Percentiles rank a stretch among this genome's conserved stretches.
These are phyloP conservation scores for Coffea humblotiana DNA, from an alignment of 305 asterid genomes.

Conservation along the genomic window DNA sequence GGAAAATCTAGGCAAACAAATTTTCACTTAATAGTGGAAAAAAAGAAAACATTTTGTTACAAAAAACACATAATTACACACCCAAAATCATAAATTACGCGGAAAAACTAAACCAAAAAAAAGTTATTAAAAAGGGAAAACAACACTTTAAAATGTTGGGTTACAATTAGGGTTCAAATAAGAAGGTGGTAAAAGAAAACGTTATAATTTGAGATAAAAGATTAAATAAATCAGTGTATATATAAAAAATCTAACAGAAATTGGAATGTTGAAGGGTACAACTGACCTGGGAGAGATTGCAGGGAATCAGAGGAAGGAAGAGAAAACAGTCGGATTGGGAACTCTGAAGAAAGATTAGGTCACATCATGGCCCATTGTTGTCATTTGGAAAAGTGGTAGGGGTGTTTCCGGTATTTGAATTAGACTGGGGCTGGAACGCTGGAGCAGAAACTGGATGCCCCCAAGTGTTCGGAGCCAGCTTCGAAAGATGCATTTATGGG, in stretches of 20 bases:
- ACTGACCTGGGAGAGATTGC: not conserved
- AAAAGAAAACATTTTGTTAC: not conserved
- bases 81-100: not conserved
- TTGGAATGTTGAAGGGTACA: not conserved
- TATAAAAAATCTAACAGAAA: not conserved
- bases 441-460: too few species aligned
- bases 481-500: too few species aligned
- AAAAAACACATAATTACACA: not conserved
- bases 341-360: constrained; percentile 32
- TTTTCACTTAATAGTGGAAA: not conserved
- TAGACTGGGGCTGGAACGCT: too few species aligned
- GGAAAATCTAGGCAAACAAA: not conserved
- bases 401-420: constrained; percentile 10
- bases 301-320: constrained; percentile 21
- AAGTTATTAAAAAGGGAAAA: not conserved
- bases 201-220: not conserved
- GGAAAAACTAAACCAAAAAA: not conserved
- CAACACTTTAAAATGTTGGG: not conserved
- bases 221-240: not conserved
- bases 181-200: not conserved
- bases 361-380: constrained; percentile 17
- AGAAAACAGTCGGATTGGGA: constrained; percentile 30
- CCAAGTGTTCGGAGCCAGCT: too few species aligned
- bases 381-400: not conserved
- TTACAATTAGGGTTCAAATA: not conserved